Conservation (phyloP, 768 basidiomycete genomes). For the Boletus rubropictus region DNA sequence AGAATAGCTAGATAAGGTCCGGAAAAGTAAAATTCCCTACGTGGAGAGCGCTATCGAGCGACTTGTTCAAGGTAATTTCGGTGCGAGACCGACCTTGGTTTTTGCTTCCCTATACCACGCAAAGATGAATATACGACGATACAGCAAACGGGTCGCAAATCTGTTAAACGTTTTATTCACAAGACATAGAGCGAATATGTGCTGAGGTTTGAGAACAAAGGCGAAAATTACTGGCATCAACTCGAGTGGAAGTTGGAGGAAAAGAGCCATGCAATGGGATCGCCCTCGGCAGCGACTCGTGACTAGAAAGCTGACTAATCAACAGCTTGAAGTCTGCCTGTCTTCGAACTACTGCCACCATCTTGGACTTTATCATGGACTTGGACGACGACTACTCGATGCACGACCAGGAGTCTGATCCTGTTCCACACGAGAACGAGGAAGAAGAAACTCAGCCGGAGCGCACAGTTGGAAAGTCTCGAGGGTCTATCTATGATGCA, state of each 20-base stretch:
- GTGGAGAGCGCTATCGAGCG: background rate
- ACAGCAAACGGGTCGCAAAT: slow-evolving; percentile 49
- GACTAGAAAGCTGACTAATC: slow-evolving; percentile 26
- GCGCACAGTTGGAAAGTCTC: slow-evolving; percentile 20
- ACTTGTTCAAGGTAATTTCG: background rate
- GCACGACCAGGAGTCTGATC: slow-evolving; percentile 27
- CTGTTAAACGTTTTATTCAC: slow-evolving; percentile 52
- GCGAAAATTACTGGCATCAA: slow-evolving; percentile 52
- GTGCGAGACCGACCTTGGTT: slow-evolving; percentile 39
- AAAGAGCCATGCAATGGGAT: slow-evolving; percentile 36
- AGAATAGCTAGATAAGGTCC: slow-evolving; percentile 48
- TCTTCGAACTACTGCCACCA: slow-evolving; percentile 27
- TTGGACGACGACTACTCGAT: slow-evolving; percentile 33
- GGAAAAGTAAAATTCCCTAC: slow-evolving; percentile 59
- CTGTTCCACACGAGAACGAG: slow-evolving; percentile 31
- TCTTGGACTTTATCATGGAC: slow-evolving; percentile 23
- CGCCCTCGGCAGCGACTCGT: no score
- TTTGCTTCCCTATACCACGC: slow-evolving; percentile 69
- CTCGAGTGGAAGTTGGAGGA: slow-evolving; percentile 61
- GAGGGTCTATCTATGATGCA: slow-evolving; percentile 32
- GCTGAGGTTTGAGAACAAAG: slow-evolving; percentile 45
- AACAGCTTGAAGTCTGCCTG: background rate
- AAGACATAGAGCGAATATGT: slow-evolving; percentile 48
- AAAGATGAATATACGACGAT: slow-evolving; percentile 55
- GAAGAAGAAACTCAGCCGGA: slow-evolving; percentile 31